phyloP scores from a whole-genome alignment of 306 rosid genomes.

The Rubus parviflorus region DNA sequence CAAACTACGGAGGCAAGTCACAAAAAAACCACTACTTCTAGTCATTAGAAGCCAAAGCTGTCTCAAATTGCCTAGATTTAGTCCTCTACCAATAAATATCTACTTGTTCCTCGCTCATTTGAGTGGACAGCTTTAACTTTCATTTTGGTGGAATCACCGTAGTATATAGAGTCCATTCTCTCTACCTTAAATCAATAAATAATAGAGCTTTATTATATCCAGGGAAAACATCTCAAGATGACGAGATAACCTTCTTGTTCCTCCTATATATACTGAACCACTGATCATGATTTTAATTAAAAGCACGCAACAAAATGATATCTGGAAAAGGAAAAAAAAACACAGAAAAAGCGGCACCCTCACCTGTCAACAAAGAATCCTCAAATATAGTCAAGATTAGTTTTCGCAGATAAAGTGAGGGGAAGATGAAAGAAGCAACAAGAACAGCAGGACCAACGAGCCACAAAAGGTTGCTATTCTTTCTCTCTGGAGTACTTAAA shows the following conservation, averaged over 20 bases:
- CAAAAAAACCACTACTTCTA: background rate
- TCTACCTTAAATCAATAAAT: slow-evolving; percentile 6
- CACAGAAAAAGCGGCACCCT: slow-evolving; percentile 17
- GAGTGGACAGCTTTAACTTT: background rate
- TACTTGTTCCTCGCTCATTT: background rate
- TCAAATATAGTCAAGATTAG: slow-evolving; percentile 75
- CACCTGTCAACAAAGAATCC: slow-evolving; percentile 95
- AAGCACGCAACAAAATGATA: background rate
- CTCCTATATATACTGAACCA: background rate
- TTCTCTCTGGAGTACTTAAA: slow-evolving; percentile 39
- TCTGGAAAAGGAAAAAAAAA: background rate
- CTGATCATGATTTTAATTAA: background rate
- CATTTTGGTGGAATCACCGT: slow-evolving; percentile 16
- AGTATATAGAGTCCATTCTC: slow-evolving; percentile 12
- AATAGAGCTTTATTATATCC: background rate
- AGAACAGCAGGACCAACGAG: slow-evolving; percentile 84
- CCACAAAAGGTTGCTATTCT: slow-evolving; percentile 69
- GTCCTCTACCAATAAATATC: slow-evolving; percentile 14
- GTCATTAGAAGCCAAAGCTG: slow-evolving; percentile 17
- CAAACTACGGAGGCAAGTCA: background rate
- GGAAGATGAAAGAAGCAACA: slow-evolving; percentile 91
- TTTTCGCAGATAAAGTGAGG: slow-evolving; percentile 86
- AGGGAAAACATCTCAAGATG: background rate
- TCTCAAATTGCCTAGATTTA: background rate
- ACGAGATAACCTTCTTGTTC: background rate